Evolutionary conservation across 208 protist genomes (phyloP).

Genomic region (Porcisia deanei): DNA sequence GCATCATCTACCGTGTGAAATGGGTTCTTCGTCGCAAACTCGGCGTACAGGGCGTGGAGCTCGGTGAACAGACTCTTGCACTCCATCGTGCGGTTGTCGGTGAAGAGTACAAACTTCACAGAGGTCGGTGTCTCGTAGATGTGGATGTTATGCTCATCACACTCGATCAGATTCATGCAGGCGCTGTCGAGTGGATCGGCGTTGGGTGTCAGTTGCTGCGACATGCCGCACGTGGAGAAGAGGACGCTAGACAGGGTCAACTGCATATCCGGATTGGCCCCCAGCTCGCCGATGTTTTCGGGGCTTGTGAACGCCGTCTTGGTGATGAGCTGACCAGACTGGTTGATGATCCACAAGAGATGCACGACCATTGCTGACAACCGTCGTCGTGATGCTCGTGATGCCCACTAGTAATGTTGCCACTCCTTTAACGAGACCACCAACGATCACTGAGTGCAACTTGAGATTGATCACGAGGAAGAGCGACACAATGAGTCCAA

Average conservation of each 20-base stretch:
- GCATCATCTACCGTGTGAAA: constrained; percentile 87
- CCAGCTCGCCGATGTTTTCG: constrained; percentile 77
- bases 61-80: constrained; percentile 63
- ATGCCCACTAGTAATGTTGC: not conserved
- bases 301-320: constrained; percentile 70
- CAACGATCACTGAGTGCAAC: too few relatives aligned
- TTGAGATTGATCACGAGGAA: too few relatives aligned
- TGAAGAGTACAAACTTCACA: constrained; percentile 79
- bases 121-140: constrained; percentile 81
- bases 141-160: constrained; percentile 86
- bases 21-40: constrained; percentile 82
- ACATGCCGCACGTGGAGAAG: constrained; percentile 88
- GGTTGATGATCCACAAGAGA: constrained; percentile 87
- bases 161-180: constrained; percentile 84
- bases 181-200: constrained; percentile 77
- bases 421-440: not conserved
- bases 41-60: constrained; percentile 71
- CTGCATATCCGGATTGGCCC: constrained; percentile 78
- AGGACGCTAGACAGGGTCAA: constrained; percentile 84
- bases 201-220: constrained; percentile 84
- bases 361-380: constrained; percentile 66
- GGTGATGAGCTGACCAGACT: constrained; percentile 84
- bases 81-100: constrained; percentile 65
- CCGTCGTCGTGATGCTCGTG: not conserved
- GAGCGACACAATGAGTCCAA: too few relatives aligned